A percentile compares a stretch with the other conserved stretches of the same genome.
phyloP scores from a whole-genome alignment of 179 eudicot species.

The Spinacia oleracea region DNA sequence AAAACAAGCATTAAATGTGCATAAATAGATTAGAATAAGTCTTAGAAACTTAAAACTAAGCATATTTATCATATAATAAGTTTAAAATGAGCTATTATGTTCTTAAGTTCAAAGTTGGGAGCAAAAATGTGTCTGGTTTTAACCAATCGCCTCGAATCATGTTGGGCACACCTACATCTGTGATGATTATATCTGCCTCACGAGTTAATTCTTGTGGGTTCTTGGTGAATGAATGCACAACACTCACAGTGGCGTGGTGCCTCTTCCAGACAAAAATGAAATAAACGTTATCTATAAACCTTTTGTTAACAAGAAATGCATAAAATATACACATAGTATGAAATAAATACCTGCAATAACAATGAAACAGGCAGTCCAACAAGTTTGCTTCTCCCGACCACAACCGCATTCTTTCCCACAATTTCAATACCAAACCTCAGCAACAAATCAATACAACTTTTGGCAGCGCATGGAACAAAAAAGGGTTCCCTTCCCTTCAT shows the following conservation, averaged over 20 bases:
- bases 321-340: background rate
- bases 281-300: conserved; percentile 4
- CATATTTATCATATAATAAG: too few relatives aligned
- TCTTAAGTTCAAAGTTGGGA: too few relatives aligned
- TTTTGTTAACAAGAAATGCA: background rate
- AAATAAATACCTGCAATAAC: conserved; percentile 44
- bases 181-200: conserved; percentile 52
- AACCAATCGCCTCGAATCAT: conserved; percentile 59
- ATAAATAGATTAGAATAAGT: too few relatives aligned
- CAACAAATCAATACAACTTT: conserved; percentile 50
- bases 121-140: conserved; percentile 50
- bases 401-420: conserved; percentile 47
- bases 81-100: too few relatives aligned
- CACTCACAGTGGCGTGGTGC: conserved; percentile 54
- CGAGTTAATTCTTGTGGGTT: conserved; percentile 49
- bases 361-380: conserved; percentile 53
- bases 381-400: conserved; percentile 56
- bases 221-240: conserved; percentile 51
- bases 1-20: too few relatives aligned
- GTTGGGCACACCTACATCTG: conserved; percentile 57
- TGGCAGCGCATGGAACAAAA: conserved; percentile 57
- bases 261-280: conserved; percentile 41
- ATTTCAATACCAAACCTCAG: conserved; percentile 44
- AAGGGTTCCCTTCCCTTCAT: conserved; percentile 53
- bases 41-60: too few relatives aligned